These are phyloP conservation scores for Leptographium lundbergii DNA, from an alignment of 2,329 filamentous ascomycete species.

Conservation along the genomic window DNA sequence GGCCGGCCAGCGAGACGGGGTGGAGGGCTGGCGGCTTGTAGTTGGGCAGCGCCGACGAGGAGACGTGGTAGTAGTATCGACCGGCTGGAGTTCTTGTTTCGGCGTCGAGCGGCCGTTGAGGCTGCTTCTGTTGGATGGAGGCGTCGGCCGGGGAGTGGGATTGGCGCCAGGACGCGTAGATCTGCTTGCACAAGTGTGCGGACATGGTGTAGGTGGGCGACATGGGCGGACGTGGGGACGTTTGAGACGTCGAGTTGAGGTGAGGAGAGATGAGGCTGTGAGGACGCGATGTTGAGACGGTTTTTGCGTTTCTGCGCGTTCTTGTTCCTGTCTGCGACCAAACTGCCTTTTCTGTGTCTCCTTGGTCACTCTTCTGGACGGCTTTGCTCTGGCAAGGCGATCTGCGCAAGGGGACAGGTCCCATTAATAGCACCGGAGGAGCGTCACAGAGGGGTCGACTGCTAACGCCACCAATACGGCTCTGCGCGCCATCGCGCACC, in stretches of 20 bases:
- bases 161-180: conserved; percentile 46
- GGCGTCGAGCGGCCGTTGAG: conserved; percentile 21
- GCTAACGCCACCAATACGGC: neutral
- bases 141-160: conserved; percentile 25
- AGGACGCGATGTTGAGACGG: neutral
- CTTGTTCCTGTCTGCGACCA: too few species aligned
- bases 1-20: conserved; percentile 20
- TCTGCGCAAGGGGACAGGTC: neutral
- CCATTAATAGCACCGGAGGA: too few species aligned
- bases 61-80: conserved; percentile 3
- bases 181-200: conserved; percentile 46
- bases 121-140: conserved; percentile 8
- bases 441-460: neutral
- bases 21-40: conserved; percentile 3
- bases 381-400: too few species aligned
- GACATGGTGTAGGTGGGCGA: conserved; percentile 49
- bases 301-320: too few species aligned
- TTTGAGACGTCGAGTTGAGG: neutral
- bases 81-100: conserved; percentile 10
- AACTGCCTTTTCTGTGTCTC: too few species aligned
- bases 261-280: neutral
- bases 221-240: conserved; percentile 22
- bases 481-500: conserved; percentile 4
- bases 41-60: conserved; percentile 9
- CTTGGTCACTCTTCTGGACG: too few species aligned